Evolutionary conservation across 2,329 filamentous ascomycete species (phyloP).

Genomic region (Fusarium sp.): DNA sequence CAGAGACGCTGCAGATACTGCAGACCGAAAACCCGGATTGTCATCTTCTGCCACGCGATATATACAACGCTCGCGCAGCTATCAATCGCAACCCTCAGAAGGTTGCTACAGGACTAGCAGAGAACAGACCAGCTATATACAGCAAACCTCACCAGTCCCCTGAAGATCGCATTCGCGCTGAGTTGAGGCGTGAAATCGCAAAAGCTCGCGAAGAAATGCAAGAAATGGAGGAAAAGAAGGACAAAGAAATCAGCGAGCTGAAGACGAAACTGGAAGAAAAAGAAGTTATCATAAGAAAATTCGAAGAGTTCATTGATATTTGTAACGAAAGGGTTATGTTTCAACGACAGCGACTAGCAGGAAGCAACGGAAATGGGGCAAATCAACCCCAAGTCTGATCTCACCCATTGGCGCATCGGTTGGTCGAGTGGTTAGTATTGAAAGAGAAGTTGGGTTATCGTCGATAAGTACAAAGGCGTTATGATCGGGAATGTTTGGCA

Average conservation of each 20-base stretch:
- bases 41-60: constrained; percentile 70
- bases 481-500: constrained; percentile 9
- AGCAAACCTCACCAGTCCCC: constrained; percentile 71
- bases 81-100: constrained; percentile 73
- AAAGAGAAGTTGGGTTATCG: constrained; percentile 17
- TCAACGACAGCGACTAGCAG: constrained; percentile 63
- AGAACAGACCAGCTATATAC: constrained; percentile 71
- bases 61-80: constrained; percentile 73
- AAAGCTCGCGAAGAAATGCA: constrained; percentile 66
- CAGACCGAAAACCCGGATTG: constrained; percentile 72
- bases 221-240: constrained; percentile 64
- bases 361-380: constrained; percentile 42
- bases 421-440: constrained; percentile 28
- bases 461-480: constrained; percentile 35
- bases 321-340: constrained; percentile 74
- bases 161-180: constrained; percentile 71
- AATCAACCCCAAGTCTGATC: constrained; percentile 38
- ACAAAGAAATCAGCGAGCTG: constrained; percentile 67
- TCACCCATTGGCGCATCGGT: constrained; percentile 28
- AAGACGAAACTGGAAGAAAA: constrained; percentile 70
- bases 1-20: constrained; percentile 72
- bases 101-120: constrained; percentile 67
- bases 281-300: constrained; percentile 69
- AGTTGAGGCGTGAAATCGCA: constrained; percentile 68
- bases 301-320: constrained; percentile 76